Conservation (phyloP, 2,329 filamentous ascomycete species). For the Fusarium pininemorale region DNA sequence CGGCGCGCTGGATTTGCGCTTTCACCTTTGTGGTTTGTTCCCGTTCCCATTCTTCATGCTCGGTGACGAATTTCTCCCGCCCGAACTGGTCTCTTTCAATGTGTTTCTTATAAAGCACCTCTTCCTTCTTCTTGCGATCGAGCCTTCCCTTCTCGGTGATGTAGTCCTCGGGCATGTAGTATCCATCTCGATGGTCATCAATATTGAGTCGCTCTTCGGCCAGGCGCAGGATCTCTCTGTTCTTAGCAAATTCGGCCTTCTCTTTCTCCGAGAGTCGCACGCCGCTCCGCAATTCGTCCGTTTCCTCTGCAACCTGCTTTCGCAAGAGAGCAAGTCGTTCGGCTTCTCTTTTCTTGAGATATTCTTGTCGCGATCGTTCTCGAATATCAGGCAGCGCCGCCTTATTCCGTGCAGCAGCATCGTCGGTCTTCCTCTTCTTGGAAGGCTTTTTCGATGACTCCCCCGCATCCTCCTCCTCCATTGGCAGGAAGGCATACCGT, state of each 20-base stretch:
- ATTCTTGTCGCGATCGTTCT: slow-evolving; percentile 87
- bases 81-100: slow-evolving; percentile 88
- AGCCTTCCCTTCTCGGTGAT: slow-evolving; percentile 94
- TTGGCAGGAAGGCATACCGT: slow-evolving; percentile 70
- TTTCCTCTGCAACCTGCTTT: slow-evolving; percentile 90
- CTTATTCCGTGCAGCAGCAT: slow-evolving; percentile 71
- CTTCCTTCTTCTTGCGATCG: slow-evolving; percentile 85
- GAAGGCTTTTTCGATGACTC: slow-evolving; percentile 71
- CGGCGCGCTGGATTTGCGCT: slow-evolving; percentile 79
- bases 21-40: slow-evolving; percentile 91
- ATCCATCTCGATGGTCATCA: slow-evolving; percentile 92
- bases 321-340: slow-evolving; percentile 87
- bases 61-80: slow-evolving; percentile 88
- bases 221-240: slow-evolving; percentile 81
- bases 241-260: slow-evolving; percentile 87
- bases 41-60: slow-evolving; percentile 95
- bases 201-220: slow-evolving; percentile 87
- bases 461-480: slow-evolving; percentile 72
- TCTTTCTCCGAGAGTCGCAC: slow-evolving; percentile 79
- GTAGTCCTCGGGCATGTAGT: slow-evolving; percentile 92
- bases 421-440: slow-evolving; percentile 62
- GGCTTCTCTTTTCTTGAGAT: slow-evolving; percentile 89
- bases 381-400: slow-evolving; percentile 84
- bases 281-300: slow-evolving; percentile 80
- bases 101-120: slow-evolving; percentile 89